phyloP scores from a whole-genome alignment of 257 asterid species.

The Solanum chmielewskii region DNA sequence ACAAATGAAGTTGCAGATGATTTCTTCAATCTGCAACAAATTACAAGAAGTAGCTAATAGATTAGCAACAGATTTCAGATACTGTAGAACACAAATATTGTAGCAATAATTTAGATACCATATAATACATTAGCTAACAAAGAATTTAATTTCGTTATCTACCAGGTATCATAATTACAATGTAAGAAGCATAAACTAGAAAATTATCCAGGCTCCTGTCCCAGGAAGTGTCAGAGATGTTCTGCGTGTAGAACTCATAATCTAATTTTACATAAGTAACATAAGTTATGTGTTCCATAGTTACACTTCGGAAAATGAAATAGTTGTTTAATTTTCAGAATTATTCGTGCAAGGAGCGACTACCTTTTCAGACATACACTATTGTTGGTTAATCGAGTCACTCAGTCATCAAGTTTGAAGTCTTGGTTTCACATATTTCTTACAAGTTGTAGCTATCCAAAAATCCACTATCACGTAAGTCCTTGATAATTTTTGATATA shows the following conservation, averaged over 20 bases:
- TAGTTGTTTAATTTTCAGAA: neutral
- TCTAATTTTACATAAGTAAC: neutral
- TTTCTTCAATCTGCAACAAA: conserved; percentile 55
- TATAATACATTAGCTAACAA: neutral
- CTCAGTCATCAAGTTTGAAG: neutral
- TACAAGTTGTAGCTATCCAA: neutral
- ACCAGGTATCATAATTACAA: neutral
- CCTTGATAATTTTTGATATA: neutral
- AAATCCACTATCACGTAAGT: neutral
- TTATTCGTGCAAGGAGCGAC: neutral
- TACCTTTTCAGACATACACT: neutral
- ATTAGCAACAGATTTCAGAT: neutral
- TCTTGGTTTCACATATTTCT: neutral
- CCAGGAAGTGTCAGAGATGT: neutral
- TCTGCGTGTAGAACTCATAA: neutral
- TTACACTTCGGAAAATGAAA: neutral
- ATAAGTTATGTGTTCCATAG: neutral
- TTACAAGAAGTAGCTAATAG: conserved; percentile 1
- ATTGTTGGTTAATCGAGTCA: neutral
- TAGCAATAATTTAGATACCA: neutral
- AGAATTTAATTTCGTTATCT: neutral
- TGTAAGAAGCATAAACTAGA: neutral
- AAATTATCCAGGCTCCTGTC: neutral
- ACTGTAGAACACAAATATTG: neutral
- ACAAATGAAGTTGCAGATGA: conserved; percentile 75